Percentiles rank a stretch among this genome's conserved stretches.
These are phyloP conservation scores for Xylaria telfairii DNA, from an alignment of 495 filamentous ascomycete genomes.

Conservation along the genomic window DNA sequence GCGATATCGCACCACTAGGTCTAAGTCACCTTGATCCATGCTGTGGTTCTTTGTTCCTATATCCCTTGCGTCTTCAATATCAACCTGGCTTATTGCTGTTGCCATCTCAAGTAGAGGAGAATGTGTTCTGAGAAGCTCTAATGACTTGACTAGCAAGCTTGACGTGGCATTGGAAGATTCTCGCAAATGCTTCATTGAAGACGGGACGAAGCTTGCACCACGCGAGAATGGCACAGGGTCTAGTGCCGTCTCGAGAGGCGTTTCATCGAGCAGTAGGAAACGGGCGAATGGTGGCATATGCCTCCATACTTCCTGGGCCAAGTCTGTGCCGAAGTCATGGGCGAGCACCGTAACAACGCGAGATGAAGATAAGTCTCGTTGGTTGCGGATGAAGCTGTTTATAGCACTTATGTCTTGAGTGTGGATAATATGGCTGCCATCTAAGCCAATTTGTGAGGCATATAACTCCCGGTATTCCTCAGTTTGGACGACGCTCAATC, in stretches of 20 bases:
- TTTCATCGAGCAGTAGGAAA: slow-evolving; percentile 24
- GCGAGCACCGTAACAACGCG: slow-evolving; percentile 24
- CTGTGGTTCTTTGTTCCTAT: neutral
- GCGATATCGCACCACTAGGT: slow-evolving; percentile 17
- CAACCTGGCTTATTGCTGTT: neutral
- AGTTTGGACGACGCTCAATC: slow-evolving; percentile 16
- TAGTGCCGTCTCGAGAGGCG: slow-evolving; percentile 17
- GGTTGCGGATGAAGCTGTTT: slow-evolving; percentile 6
- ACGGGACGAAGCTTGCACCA: slow-evolving; percentile 28
- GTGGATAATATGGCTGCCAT: slow-evolving; percentile 11
- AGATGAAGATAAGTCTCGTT: slow-evolving; percentile 23
- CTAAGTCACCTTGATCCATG: neutral
- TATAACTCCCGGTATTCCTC: slow-evolving; percentile 9
- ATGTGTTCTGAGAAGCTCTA: slow-evolving; percentile 23
- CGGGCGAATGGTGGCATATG: slow-evolving; percentile 27
- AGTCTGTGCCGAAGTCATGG: slow-evolving; percentile 21
- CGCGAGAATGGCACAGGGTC: slow-evolving; percentile 29
- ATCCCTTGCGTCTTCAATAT: slow-evolving; percentile 18
- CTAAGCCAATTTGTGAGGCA: slow-evolving; percentile 18
- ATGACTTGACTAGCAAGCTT: slow-evolving; percentile 19
- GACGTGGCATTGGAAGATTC: slow-evolving; percentile 19
- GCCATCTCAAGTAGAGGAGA: slow-evolving; percentile 5
- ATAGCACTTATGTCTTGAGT: slow-evolving; percentile 9
- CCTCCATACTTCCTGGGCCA: slow-evolving; percentile 30
- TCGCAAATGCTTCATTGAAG: slow-evolving; percentile 28